Evolutionary conservation across 495 filamentous ascomycete genomes (phyloP).

Genomic region (Xylaria telfairii): DNA sequence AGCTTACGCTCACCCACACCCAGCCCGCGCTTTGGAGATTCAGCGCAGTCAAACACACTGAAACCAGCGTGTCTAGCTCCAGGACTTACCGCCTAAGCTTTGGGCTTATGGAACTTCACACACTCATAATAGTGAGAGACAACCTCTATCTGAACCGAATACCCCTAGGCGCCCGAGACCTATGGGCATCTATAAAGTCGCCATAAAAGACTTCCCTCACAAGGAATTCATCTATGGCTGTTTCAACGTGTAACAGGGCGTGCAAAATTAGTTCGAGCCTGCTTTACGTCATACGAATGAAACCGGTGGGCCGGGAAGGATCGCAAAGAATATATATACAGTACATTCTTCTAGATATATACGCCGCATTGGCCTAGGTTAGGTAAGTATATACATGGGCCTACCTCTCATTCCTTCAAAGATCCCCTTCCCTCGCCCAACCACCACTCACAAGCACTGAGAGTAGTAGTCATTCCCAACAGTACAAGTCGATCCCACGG

Average conservation of each 20-base stretch:
- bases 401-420: neutral
- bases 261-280: too few species aligned
- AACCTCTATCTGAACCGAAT: neutral
- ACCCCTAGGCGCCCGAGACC: too few species aligned
- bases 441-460: slow-evolving; percentile 38
- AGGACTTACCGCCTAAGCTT: too few species aligned
- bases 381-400: neutral
- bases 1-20: neutral
- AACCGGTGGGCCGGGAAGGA: too few species aligned
- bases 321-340: neutral
- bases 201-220: neutral
- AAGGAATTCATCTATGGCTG: neutral
- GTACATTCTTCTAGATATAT: neutral
- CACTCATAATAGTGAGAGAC: neutral
- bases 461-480: slow-evolving; percentile 47
- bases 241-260: neutral
- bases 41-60: neutral
- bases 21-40: neutral
- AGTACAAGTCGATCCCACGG: slow-evolving; percentile 41
- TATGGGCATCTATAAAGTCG: neutral
- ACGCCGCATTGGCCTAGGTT: neutral
- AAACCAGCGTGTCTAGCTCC: too few species aligned
- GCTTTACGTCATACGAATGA: too few species aligned
- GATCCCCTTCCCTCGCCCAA: neutral
- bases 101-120: neutral